Percentiles rank a stretch among this genome's conserved stretches.
Conservation (phyloP, 73 alveolate species). For the Symbiodinium natans region DNA sequence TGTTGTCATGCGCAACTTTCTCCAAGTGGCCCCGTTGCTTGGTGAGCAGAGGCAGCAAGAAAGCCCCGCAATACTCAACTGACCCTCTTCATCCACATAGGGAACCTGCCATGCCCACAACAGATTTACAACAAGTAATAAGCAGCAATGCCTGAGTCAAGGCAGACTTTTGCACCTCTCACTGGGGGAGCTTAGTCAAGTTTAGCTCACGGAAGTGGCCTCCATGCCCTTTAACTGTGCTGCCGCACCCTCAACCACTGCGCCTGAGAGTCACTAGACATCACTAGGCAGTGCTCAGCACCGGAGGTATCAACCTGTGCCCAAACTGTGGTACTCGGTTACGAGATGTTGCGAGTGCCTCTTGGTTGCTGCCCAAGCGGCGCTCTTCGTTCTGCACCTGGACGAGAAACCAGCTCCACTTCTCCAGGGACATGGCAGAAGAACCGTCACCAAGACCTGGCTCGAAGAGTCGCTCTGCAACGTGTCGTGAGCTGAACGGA, state of each 20-base stretch:
- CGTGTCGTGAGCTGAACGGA: neutral
- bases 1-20: neutral
- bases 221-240: constrained; percentile 77
- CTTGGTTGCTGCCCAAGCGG: constrained; percentile 22
- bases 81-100: constrained; percentile 57
- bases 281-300: no score
- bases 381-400: constrained; percentile 91
- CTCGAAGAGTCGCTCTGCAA: no score
- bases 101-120: neutral
- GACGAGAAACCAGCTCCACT: constrained; percentile 84
- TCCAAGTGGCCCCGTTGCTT: constrained; percentile 15
- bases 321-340: no score
- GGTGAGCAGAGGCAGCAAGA: constrained; percentile 40
- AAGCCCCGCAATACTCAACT: constrained; percentile 62
- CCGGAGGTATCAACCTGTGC: no score
- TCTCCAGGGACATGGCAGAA: constrained; percentile 72
- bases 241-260: constrained; percentile 68
- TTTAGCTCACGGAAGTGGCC: no score
- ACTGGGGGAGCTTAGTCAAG: no score
- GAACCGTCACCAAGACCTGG: constrained; percentile 47
- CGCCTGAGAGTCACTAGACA: constrained; percentile 1
- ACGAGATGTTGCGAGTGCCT: no score
- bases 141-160: no score
- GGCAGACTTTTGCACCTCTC: no score
- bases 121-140: no score